A percentile compares a stretch with the other conserved stretches of the same genome.
Conservation (phyloP, 768 basidiomycete species). For the Inosperma sp. region DNA sequence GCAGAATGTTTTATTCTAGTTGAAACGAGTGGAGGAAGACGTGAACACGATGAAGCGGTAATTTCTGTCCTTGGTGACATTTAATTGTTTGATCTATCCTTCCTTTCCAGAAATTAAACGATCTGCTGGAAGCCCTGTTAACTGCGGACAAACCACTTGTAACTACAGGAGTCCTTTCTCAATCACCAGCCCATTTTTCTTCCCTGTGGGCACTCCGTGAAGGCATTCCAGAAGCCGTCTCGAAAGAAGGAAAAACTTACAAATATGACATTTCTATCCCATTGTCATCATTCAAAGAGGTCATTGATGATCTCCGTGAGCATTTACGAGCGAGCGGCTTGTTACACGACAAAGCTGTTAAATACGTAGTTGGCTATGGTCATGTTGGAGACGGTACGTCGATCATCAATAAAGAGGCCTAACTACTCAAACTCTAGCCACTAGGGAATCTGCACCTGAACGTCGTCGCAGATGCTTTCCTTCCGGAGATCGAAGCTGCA, state of each 20-base stretch:
- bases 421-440: not conserved
- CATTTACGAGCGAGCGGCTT: conserved; percentile 66
- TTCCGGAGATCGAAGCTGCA: conserved; percentile 76
- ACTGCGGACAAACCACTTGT: conserved; percentile 71
- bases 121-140: conserved; percentile 73
- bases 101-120: conserved; percentile 74
- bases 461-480: conserved; percentile 76
- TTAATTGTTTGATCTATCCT: not conserved
- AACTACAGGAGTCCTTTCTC: conserved; percentile 86
- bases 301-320: conserved; percentile 77
- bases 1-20: conserved; percentile 87
- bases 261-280: conserved; percentile 97
- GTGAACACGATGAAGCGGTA: conserved; percentile 93
- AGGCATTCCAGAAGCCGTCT: conserved; percentile 85
- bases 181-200: conserved; percentile 84
- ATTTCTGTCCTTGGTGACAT: conserved; percentile 8
- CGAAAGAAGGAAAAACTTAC: conserved; percentile 92
- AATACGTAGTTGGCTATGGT: conserved; percentile 87
- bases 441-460: conserved; percentile 93
- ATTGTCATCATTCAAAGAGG: conserved; percentile 75
- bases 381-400: conserved; percentile 91
- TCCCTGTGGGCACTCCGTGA: conserved; percentile 92
- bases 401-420: not conserved
- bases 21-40: conserved; percentile 90
- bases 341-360: conserved; percentile 67